These are phyloP conservation scores for Gynochthodes officinalis DNA, from an alignment of 257 asterid species.

Conservation along the genomic window DNA sequence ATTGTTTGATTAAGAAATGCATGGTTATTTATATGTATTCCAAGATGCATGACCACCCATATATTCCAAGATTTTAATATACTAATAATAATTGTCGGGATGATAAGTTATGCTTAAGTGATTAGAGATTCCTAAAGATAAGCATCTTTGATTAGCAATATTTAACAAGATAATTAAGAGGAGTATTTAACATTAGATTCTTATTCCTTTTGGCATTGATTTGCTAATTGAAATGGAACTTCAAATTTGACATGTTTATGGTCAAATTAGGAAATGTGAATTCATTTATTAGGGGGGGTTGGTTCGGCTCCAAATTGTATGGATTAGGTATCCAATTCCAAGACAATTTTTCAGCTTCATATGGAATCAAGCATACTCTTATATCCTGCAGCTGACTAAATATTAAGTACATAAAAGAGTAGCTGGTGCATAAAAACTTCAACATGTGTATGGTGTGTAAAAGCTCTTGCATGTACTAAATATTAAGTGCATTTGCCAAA, in stretches of 20 bases:
- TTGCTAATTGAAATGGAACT: background rate
- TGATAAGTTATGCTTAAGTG: constrained; percentile 9
- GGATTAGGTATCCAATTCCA: no score
- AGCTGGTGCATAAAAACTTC: no score
- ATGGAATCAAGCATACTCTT: no score
- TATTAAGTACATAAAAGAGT: no score
- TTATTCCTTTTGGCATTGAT: background rate
- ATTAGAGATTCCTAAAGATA: constrained; percentile 13
- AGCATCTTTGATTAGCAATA: background rate
- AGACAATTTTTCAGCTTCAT: no score
- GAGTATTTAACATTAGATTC: constrained; percentile 6
- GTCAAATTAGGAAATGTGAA: background rate
- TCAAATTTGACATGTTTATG: background rate
- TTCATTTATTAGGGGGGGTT: no score
- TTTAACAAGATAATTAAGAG: constrained; percentile 2
- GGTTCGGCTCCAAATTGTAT: no score
- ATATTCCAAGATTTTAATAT: background rate
- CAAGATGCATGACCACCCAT: constrained; percentile 4
- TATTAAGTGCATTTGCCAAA: no score
- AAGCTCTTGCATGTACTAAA: no score
- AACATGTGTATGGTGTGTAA: no score
- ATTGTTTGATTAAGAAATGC: constrained; percentile 28
- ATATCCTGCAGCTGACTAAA: no score
- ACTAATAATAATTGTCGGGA: background rate
- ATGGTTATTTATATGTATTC: constrained; percentile 23